These are phyloP conservation scores for Cystofilobasidium capitatum DNA, from an alignment of 768 basidiomycete species.

Conservation along the genomic window DNA sequence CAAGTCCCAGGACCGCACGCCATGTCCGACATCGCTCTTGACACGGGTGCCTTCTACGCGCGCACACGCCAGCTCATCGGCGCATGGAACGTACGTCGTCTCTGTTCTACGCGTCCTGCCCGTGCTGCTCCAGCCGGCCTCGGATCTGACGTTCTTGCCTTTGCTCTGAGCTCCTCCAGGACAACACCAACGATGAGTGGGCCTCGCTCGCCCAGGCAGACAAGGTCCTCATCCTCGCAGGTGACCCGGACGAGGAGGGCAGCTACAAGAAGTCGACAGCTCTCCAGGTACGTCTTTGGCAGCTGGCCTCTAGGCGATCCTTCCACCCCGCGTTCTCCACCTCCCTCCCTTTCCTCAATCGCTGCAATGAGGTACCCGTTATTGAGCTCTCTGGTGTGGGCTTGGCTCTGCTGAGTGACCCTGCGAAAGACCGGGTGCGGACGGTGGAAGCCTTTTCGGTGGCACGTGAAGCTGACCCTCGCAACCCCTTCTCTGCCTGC, in stretches of 20 bases:
- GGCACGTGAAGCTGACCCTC: conserved; percentile 21
- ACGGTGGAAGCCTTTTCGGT: too few relatives aligned
- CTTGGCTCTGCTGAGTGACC: too few relatives aligned
- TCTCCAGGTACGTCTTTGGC: conserved; percentile 56
- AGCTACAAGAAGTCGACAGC: conserved; percentile 78
- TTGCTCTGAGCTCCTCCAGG: conserved; percentile 10
- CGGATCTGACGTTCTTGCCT: neutral
- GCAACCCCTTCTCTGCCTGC: neutral
- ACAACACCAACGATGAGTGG: conserved; percentile 30
- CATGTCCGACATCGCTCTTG: conserved; percentile 39
- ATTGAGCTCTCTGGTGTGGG: too few relatives aligned
- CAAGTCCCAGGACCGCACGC: neutral
- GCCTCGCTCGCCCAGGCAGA: conserved; percentile 34
- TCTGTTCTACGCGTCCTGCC: neutral
- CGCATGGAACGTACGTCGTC: conserved; percentile 36
- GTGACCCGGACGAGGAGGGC: conserved; percentile 53
- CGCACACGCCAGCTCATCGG: conserved; percentile 35
- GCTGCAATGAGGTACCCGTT: too few relatives aligned
- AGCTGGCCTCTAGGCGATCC: neutral
- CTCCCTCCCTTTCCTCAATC: too few relatives aligned
- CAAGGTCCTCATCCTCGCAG: conserved; percentile 40
- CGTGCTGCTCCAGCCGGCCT: neutral
- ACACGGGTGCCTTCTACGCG: conserved; percentile 34
- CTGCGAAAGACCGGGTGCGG: too few relatives aligned
- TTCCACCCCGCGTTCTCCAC: too few relatives aligned